Evolutionary conservation across 2,329 filamentous ascomycete genomes (phyloP).

Genomic region (Pleoardoris graminearum): DNA sequence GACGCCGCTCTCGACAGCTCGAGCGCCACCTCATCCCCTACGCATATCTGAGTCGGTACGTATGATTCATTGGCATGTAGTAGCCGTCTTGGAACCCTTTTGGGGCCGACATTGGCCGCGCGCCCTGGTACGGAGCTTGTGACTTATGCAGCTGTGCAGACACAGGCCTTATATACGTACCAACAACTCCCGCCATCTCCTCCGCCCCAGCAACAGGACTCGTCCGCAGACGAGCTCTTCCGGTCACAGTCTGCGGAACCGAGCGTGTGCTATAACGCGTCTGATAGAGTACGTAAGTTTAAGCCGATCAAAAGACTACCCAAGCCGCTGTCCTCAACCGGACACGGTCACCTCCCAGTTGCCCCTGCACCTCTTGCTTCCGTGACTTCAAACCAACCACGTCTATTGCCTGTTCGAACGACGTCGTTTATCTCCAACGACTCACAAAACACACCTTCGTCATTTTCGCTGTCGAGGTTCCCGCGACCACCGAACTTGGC

Average conservation of each 20-base stretch:
- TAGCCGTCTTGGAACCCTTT: neutral
- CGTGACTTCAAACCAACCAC: slow-evolving; percentile 21
- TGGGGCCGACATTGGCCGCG: neutral
- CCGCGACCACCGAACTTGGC: slow-evolving; percentile 34
- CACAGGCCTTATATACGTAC: slow-evolving; percentile 28
- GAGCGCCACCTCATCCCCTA: slow-evolving; percentile 24
- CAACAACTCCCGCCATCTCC: slow-evolving; percentile 24
- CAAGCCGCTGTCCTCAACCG: slow-evolving; percentile 27
- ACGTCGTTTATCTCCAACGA: slow-evolving; percentile 24
- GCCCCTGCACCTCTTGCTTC: slow-evolving; percentile 18
- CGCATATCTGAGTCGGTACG: slow-evolving; percentile 33
- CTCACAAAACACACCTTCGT: slow-evolving; percentile 26
- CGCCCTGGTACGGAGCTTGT: no score
- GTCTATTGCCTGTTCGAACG: slow-evolving; percentile 23
- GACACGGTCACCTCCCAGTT: slow-evolving; percentile 11
- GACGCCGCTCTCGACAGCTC: slow-evolving; percentile 15
- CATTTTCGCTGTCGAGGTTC: slow-evolving; percentile 43
- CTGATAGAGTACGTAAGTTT: slow-evolving; percentile 34
- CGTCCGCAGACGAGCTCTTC: slow-evolving; percentile 21
- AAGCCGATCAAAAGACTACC: slow-evolving; percentile 43
- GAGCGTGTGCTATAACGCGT: slow-evolving; percentile 16
- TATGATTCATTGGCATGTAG: neutral
- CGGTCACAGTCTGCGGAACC: slow-evolving; percentile 38
- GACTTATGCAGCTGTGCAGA: neutral
- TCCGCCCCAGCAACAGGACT: slow-evolving; percentile 16